Evolutionary conservation across 2,329 filamentous ascomycete genomes (phyloP), one percentile per base, ranked within the genome.

Genomic region (Cladosporium sp.): DNA sequence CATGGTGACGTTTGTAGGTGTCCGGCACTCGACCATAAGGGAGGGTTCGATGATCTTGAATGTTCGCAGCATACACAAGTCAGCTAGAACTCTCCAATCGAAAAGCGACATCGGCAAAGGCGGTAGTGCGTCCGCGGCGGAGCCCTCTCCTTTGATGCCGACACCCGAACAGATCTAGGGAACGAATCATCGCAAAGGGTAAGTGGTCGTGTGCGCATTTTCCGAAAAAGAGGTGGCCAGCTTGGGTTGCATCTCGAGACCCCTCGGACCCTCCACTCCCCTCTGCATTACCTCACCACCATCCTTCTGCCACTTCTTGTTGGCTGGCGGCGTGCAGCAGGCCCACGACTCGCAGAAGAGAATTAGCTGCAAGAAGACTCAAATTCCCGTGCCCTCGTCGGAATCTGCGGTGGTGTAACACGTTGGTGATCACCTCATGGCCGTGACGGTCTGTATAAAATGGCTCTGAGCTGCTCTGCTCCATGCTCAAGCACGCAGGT

Each of bases 201-300:
- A 57, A 14, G 48, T 43, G 32, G 62, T 51, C 64, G 46, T 51
- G 58, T 53, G 61, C 53, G 30, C 65, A 64, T 10, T 39, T 48
- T 43, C 65, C 63, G 64, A 56, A 66, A 58, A 46, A 25, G 26
- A 25, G 7, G 18, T 3, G 28, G 39, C n/a, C 36, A 32, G 25
- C 58, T 23, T 36, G 28, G n/a, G 18, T 25, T 18, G 28, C 43
- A 49, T 32, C 59, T 49, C 14, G 14, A 32, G 32, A 36, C 34
- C 49, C 49, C 25, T 34, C 60, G 23, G 32, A 36, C 34, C 49
- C 49, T 32, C 49, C 60, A 43, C 23, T 54, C 18, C 60, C 10
- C 34, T 51, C 18, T 63, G 32, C 25, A 56, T 63, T 63, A 63
- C 60, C 60, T 62, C 60, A 63, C 60, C 23, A 16, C 46, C 34